Conservation (phyloP, 2,329 filamentous ascomycete genomes). For the Fusarium coicis region DNA sequence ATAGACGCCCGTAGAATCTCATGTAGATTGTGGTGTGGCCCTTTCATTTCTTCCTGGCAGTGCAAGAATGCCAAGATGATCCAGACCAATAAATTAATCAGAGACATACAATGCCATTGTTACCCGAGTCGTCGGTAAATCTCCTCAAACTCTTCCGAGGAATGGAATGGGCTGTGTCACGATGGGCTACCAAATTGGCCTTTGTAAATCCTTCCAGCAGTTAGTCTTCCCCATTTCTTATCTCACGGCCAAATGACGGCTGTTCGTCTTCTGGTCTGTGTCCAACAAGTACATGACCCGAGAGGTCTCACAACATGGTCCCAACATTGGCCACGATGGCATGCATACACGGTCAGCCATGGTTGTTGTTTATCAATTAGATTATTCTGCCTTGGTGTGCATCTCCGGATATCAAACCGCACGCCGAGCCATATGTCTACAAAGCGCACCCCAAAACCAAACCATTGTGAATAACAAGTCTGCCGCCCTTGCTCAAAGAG, state of each 20-base stretch:
- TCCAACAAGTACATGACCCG: background rate
- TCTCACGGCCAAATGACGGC: slow-evolving; percentile 3
- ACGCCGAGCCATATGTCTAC: slow-evolving; percentile 32
- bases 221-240: background rate
- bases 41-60: slow-evolving; percentile 14
- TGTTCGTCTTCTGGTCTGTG: background rate
- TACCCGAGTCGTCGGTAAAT: slow-evolving; percentile 7
- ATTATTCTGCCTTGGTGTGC: slow-evolving; percentile 21
- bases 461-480: slow-evolving; percentile 28
- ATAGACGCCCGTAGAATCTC: slow-evolving; percentile 6
- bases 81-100: slow-evolving; percentile 7
- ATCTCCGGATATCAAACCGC: slow-evolving; percentile 32
- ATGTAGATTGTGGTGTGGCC: background rate
- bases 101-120: slow-evolving; percentile 14
- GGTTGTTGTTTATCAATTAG: slow-evolving; percentile 27
- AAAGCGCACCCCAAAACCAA: slow-evolving; percentile 37
- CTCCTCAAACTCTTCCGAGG: background rate
- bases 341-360: background rate
- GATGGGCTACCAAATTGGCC: slow-evolving; percentile 4
- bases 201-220: background rate
- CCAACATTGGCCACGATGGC: background rate
- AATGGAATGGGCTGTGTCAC: slow-evolving; percentile 10
- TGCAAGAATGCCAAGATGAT: slow-evolving; percentile 8
- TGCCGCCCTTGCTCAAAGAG: slow-evolving; percentile 9
- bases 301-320: background rate